Percentiles rank a stretch among this genome's conserved stretches.
Conservation (phyloP, 306 rosid species). For the Dalbergia cochinchinensis region DNA sequence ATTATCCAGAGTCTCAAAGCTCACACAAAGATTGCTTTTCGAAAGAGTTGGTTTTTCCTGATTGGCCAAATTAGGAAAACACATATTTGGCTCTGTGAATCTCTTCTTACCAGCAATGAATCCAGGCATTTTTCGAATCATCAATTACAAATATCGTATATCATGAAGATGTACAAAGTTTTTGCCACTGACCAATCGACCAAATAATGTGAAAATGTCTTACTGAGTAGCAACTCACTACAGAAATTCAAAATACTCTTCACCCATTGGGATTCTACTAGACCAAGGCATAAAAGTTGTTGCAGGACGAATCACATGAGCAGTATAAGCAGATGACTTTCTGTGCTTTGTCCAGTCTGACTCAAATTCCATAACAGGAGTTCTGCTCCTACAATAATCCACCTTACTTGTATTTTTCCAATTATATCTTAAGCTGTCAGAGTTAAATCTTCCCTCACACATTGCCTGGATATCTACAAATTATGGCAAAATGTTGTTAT, state of each 20-base stretch:
- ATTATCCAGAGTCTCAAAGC: constrained; percentile 52
- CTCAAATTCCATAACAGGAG: constrained; percentile 84
- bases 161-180: constrained; percentile 42
- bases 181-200: constrained; percentile 45
- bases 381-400: constrained; percentile 55
- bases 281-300: constrained; percentile 94
- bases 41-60: constrained; percentile 52
- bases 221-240: constrained; percentile 42
- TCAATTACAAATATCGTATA: constrained; percentile 45
- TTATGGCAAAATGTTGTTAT: constrained; percentile 14
- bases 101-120: constrained; percentile 72
- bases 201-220: constrained; percentile 36
- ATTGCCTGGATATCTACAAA: constrained; percentile 63
- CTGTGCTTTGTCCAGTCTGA: constrained; percentile 76
- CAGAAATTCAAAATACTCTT: constrained; percentile 77
- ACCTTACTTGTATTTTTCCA: constrained; percentile 43
- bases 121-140: constrained; percentile 62
- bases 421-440: constrained; percentile 48
- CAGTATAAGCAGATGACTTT: constrained; percentile 74
- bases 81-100: constrained; percentile 62
- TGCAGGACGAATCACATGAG: constrained; percentile 78
- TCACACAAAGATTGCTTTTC: constrained; percentile 52
- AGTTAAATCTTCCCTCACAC: constrained; percentile 61
- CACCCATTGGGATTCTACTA: constrained; percentile 84
- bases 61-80: constrained; percentile 58